Conservation (phyloP, 2,329 filamentous ascomycete genomes). For the Epicoccum sorghinum region DNA sequence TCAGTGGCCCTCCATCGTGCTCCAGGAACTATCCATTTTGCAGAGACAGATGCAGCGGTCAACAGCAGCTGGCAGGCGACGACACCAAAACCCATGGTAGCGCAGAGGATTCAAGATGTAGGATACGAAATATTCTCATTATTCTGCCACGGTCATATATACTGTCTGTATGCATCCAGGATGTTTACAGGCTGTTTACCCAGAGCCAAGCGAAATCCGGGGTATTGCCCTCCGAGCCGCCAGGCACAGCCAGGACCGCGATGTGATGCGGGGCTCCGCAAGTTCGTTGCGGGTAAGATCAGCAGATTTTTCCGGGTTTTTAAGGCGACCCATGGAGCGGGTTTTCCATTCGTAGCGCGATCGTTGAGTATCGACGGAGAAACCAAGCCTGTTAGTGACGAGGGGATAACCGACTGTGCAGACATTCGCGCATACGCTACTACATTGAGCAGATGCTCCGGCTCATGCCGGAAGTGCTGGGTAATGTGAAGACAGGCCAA, state of each 20-base stretch:
- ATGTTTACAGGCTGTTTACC: slow-evolving; percentile 5
- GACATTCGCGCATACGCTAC: slow-evolving; percentile 6
- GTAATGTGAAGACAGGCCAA: slow-evolving; percentile 10
- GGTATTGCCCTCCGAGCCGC: slow-evolving; percentile 28
- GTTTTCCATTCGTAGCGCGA: slow-evolving; percentile 13
- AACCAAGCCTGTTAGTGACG: slow-evolving; percentile 20
- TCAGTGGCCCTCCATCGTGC: slow-evolving; percentile 66
- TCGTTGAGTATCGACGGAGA: slow-evolving; percentile 19
- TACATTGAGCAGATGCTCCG: slow-evolving; percentile 12
- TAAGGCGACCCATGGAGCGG: slow-evolving; percentile 1
- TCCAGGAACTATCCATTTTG: slow-evolving; percentile 67
- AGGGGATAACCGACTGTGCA: background rate
- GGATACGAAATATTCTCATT: background rate
- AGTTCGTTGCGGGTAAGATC: slow-evolving; percentile 18
- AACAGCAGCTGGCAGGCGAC: slow-evolving; percentile 31
- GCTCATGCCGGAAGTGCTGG: slow-evolving; percentile 2
- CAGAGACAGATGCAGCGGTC: slow-evolving; percentile 33
- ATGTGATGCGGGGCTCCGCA: slow-evolving; percentile 34
- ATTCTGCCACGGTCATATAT: slow-evolving; percentile 24
- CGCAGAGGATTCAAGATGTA: background rate
- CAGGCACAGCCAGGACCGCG: slow-evolving; percentile 24
- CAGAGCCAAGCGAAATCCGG: slow-evolving; percentile 35
- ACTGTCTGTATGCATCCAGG: slow-evolving; percentile 15
- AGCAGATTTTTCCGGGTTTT: slow-evolving; percentile 31
- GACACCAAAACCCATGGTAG: slow-evolving; percentile 24